Percentiles rank a stretch among this genome's conserved stretches.
phyloP scores from a whole-genome alignment of 1,284 basidiomycete species.

The Polyporus tsugae region DNA sequence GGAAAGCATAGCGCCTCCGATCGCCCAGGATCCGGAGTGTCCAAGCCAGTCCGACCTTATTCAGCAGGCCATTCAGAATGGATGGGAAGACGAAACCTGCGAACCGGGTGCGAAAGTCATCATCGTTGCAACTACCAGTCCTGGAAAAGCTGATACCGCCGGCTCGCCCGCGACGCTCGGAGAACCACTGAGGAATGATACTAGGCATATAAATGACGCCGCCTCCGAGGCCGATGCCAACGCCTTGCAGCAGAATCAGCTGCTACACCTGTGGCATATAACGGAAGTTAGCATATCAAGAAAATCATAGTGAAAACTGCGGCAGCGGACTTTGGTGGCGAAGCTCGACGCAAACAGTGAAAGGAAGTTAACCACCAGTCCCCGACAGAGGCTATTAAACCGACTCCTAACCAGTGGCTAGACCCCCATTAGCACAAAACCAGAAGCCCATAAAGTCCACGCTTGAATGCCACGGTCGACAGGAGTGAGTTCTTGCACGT shows the following conservation, averaged over 20 bases:
- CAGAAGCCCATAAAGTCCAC: constrained; percentile 21
- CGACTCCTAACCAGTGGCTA: constrained; percentile 14
- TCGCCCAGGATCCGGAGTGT: constrained; percentile 38
- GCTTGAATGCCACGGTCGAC: constrained; percentile 22
- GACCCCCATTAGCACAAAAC: constrained; percentile 24
- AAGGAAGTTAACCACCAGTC: constrained; percentile 28
- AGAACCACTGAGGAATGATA: constrained; percentile 35
- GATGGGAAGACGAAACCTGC: constrained; percentile 38
- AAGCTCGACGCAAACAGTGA: constrained; percentile 38
- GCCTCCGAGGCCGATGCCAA: constrained; percentile 34
- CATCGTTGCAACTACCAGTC: constrained; percentile 30
- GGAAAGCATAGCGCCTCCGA: constrained; percentile 25
- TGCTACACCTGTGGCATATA: constrained; percentile 32
- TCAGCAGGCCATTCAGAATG: constrained; percentile 34
- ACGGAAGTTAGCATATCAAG: background rate
- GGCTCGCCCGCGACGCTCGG: constrained; percentile 36
- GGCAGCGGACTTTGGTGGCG: constrained; percentile 32
- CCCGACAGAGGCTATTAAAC: background rate
- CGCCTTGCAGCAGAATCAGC: constrained; percentile 38
- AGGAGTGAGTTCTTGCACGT: constrained; percentile 18
- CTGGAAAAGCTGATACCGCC: constrained; percentile 40
- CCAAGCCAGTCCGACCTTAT: constrained; percentile 37
- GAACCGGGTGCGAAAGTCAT: background rate
- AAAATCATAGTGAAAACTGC: background rate
- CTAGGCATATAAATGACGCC: constrained; percentile 37